Evolutionary conservation across 805 yeast species (phyloP), one percentile per base, ranked within the genome.

Genomic region (Pichia kluyveri): DNA sequence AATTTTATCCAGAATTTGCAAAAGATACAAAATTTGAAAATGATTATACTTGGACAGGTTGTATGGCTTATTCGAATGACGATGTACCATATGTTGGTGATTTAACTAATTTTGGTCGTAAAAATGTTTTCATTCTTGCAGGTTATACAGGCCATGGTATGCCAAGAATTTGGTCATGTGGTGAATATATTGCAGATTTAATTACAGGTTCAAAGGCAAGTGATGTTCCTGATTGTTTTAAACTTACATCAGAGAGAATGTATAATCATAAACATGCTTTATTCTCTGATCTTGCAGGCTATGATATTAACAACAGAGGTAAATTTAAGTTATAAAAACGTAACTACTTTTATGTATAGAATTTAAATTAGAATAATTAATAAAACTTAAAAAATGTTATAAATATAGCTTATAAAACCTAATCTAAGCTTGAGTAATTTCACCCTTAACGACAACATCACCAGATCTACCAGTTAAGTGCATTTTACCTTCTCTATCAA

Each of bases 401-500:
- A 23, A 23, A 23, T 4, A 23, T 19, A 19, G 4, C 23, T 12
- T 14, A 32, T 15, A 6, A 23, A 11, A 8, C 26, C 27, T 17
- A 23, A 23, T 23, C 48, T 51, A 61, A 51, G 63, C 58, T 49
- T 56, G 57, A 38, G 61, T 46, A 49, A 75, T 53, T 57, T 73
- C 79, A 49, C 79, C 79, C 62, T 70, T 76, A 41, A 67, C 77
- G 46, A 73, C 73, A 51, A 65, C 68, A 32, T 70, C 67, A 41
- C 82, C 82, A 51, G 72, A 73, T 63, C 82, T 72, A 43, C 80
- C 86, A 50, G 82, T 74, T 55, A 82, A 69, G 60, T 77, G 82
- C 59, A 84, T 70, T 59, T 75, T 72, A 52, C 84, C 83, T 50
- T 81, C 85, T 58, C 73, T 77, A 50, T 82, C 74, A 57, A 83